Evolutionary conservation across 2,329 filamentous ascomycete species (phyloP).

Genomic region (Cercospora beticola): DNA sequence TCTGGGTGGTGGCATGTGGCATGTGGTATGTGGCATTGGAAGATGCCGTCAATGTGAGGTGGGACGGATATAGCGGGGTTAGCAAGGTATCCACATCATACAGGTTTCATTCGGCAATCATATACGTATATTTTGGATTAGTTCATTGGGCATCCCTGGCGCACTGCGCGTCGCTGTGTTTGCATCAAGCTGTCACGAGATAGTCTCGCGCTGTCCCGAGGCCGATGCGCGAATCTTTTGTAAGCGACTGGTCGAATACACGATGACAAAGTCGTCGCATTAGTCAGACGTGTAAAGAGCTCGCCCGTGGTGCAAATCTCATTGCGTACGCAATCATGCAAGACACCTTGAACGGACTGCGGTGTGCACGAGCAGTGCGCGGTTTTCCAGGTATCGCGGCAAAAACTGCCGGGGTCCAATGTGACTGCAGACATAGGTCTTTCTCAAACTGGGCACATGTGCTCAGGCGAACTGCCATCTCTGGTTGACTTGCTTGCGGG

Average conservation of each 20-base stretch:
- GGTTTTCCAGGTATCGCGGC: background rate
- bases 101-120: background rate
- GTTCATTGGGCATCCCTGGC: background rate
- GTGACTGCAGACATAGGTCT: background rate
- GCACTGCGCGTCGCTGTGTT: background rate
- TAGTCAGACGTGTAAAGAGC: background rate
- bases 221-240: background rate
- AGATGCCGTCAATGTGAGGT: background rate
- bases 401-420: background rate
- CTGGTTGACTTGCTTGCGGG: constrained; percentile 66
- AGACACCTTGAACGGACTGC: background rate
- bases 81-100: background rate
- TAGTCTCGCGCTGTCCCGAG: background rate
- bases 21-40: background rate
- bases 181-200: background rate
- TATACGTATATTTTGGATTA: background rate
- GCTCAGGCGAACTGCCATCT: constrained; percentile 54
- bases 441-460: background rate
- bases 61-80: background rate
- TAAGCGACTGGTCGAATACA: background rate
- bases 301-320: background rate
- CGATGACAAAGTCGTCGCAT: background rate
- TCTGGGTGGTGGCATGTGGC: background rate
- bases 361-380: background rate
- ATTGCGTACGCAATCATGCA: background rate